These are phyloP conservation scores for Vitis hybrid DNA, from an alignment of 177 flowering plant species.

Conservation along the genomic window DNA sequence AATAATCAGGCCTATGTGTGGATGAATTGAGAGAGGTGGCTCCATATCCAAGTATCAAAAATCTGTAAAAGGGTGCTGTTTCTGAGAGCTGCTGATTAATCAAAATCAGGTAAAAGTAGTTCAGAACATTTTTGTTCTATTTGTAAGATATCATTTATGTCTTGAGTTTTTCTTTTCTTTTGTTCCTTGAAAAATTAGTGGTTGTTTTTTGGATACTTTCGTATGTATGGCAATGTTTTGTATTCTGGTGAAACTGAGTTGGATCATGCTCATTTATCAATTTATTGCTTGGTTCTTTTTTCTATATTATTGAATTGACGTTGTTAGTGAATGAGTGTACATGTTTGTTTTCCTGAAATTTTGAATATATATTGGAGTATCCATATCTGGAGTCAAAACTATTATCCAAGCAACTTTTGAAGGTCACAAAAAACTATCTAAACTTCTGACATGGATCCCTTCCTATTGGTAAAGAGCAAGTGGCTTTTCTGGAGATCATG, in stretches of 20 bases:
- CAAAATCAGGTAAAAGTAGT: conserved; percentile 10
- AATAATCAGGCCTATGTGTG: conserved; percentile 14
- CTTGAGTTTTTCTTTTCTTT: neutral
- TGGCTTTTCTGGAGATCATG: no score
- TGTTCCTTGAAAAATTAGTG: neutral
- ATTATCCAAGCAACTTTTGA: no score
- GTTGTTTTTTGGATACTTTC: conserved; percentile 4
- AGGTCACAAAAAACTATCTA: no score
- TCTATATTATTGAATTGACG: neutral
- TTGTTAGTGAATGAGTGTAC: neutral
- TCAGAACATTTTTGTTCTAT: conserved; percentile 12
- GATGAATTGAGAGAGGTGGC: conserved; percentile 6
- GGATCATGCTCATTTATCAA: conserved; percentile 5
- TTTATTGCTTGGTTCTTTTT: neutral
- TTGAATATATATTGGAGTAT: no score
- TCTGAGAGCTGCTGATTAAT: conserved; percentile 13
- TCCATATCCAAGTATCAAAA: neutral
- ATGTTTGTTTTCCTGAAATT: neutral
- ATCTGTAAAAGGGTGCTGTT: conserved; percentile 1
- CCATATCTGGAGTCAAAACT: no score
- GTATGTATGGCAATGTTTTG: conserved; percentile 6
- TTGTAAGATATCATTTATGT: conserved; percentile 14
- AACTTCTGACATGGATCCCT: no score
- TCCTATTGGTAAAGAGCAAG: no score
- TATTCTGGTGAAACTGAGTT: conserved; percentile 7